phyloP scores from a whole-genome alignment of 345 rosid genomes.

The Sonneratia alba region DNA sequence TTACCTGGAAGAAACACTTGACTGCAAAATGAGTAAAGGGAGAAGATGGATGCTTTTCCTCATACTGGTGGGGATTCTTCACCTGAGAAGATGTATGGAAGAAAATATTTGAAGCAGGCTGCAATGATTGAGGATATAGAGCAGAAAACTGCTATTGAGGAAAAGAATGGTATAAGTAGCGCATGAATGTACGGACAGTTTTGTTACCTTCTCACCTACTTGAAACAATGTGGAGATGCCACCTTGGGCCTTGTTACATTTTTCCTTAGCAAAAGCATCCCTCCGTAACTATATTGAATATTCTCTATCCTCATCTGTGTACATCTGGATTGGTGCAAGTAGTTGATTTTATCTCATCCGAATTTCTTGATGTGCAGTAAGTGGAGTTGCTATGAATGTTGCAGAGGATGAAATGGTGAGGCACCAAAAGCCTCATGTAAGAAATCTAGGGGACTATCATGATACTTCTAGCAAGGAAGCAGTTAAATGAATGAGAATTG shows the following conservation, averaged over 20 bases:
- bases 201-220: neutral
- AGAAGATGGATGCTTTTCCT: slow-evolving; percentile 21
- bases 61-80: slow-evolving; percentile 21
- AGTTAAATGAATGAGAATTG: slow-evolving; percentile 10
- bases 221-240: neutral
- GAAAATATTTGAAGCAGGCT: slow-evolving; percentile 37
- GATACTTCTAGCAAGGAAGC: slow-evolving; percentile 7
- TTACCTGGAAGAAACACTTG: slow-evolving; percentile 9
- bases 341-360: neutral
- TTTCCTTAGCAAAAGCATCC: neutral
- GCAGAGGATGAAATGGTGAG: slow-evolving; percentile 48
- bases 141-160: slow-evolving; percentile 17
- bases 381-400: slow-evolving; percentile 26
- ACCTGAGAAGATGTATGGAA: slow-evolving; percentile 33
- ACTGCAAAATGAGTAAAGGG: slow-evolving; percentile 22
- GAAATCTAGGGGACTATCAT: slow-evolving; percentile 11
- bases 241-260: neutral
- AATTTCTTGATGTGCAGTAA: slow-evolving; percentile 31
- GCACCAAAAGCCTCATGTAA: slow-evolving; percentile 47
- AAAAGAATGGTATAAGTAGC: slow-evolving; percentile 33
- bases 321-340: neutral
- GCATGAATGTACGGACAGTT: neutral
- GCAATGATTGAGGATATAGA: slow-evolving; percentile 24
- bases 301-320: too few relatives aligned
- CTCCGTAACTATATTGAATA: too few relatives aligned